phyloP scores from a whole-genome alignment of 495 filamentous ascomycete genomes.

The Penicillium nucicola region DNA sequence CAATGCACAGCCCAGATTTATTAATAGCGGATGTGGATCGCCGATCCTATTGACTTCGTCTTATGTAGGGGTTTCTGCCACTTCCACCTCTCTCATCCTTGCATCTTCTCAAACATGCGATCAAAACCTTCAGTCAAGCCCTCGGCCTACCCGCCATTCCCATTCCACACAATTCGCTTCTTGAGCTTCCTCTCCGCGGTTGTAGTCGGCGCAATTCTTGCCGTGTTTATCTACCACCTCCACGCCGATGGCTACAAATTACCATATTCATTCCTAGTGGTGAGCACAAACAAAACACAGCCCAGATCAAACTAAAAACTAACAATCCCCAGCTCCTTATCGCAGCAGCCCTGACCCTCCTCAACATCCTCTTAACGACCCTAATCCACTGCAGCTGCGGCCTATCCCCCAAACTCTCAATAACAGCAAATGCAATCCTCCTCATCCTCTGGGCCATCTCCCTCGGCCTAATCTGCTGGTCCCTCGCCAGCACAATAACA shows the following conservation, averaged over 20 bases:
- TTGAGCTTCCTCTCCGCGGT: conserved; percentile 51
- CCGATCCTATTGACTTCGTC: conserved; percentile 20
- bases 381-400: conserved; percentile 54
- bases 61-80: neutral
- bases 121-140: conserved; percentile 42
- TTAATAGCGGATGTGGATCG: conserved; percentile 27
- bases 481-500: conserved; percentile 53
- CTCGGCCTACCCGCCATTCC: conserved; percentile 53
- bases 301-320: neutral
- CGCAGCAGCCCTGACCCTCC: conserved; percentile 52
- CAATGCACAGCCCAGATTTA: conserved; percentile 9
- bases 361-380: conserved; percentile 51
- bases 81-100: neutral
- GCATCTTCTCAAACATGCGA: conserved; percentile 23
- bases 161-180: conserved; percentile 56
- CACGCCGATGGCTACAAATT: conserved; percentile 49
- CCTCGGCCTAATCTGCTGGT: conserved; percentile 56
- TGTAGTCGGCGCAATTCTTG: conserved; percentile 56
- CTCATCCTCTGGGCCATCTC: conserved; percentile 55
- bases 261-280: conserved; percentile 64
- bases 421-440: conserved; percentile 49
- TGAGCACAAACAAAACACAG: conserved; percentile 27
- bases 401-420: conserved; percentile 55
- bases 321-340: conserved; percentile 47
- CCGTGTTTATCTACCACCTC: conserved; percentile 61